Evolutionary conservation across 2,329 filamentous ascomycete species (phyloP), one percentile per base, ranked within the genome.

Genomic region (Colletotrichum australisinense): DNA sequence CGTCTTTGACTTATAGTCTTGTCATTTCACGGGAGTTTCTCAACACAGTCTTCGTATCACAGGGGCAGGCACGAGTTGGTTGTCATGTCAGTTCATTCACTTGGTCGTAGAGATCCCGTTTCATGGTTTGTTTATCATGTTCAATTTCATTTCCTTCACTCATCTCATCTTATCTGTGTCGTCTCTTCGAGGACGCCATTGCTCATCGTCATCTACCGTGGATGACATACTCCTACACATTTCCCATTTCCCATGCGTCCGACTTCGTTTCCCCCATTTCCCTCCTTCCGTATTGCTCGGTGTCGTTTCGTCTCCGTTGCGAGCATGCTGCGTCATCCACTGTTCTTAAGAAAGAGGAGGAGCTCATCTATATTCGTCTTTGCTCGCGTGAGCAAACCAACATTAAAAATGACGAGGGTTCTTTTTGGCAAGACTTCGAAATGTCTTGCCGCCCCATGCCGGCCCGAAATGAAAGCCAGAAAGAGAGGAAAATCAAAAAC

Each of bases 81-180:
- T 26, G 22, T 16, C 49, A 35, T 24, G 52, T 55, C 52, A 55
- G 22, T 28, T 16, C 11, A 28, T n/a, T 55, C 1, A 28, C 5
- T 1, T 4, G n/a, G 8, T 7, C 28, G 62, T 9, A 35, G 22
- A 12, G 14, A 22, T 6, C 16, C 5, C 35, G 14, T 38, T 60
- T n/a, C n/a, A 8, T 49, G 38, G 46, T 19, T 57, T 57, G 5
- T 64, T 70, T 32, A 46, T 38, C 49, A 71, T 62, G 56, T 57
- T 66, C 67, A 71, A 71, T 73, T 66, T 71, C 71, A 71, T 58
- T 62, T 73, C 67, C 67, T 73, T 55, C 46, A 70, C 35, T 73
- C 59, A 56, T 64, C 46, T 70, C 42, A 57, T 73, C 60, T 66
- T 62, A 53, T 28, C 24, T 8, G 19, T 60, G 32, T 69, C 42